Evolutionary conservation across 768 basidiomycete genomes (phyloP).

Genomic region (Coprinopsis sp.): DNA sequence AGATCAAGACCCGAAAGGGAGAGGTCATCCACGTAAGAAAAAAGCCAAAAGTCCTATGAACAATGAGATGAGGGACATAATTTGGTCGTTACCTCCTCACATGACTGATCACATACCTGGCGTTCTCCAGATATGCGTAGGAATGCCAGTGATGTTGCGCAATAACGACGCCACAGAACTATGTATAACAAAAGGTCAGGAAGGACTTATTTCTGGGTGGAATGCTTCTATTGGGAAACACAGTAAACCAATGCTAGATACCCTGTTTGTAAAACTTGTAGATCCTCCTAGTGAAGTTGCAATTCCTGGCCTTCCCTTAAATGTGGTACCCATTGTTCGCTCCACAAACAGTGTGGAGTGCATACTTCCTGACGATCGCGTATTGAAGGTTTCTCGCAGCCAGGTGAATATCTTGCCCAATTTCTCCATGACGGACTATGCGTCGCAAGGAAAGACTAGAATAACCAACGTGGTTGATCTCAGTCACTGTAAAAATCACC

Average conservation of each 20-base stretch:
- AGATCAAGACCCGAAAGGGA: too few relatives aligned
- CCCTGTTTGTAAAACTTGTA: conserved; percentile 24
- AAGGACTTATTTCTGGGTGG: conserved; percentile 26
- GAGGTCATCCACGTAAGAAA: neutral
- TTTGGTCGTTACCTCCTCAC: conserved; percentile 18
- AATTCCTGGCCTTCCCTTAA: conserved; percentile 22
- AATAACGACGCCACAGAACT: conserved; percentile 29
- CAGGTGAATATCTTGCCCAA: conserved; percentile 25
- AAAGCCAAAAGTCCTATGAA: conserved; percentile 1
- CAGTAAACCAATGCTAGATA: conserved; percentile 18
- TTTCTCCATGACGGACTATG: conserved; percentile 32
- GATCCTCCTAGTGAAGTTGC: conserved; percentile 20
- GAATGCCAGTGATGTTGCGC: conserved; percentile 29
- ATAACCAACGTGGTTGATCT: conserved; percentile 23
- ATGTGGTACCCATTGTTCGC: conserved; percentile 24
- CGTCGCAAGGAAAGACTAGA: conserved; percentile 29
- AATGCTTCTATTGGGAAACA: conserved; percentile 8
- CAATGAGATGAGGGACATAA: conserved; percentile 11
- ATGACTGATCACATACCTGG: conserved; percentile 20
- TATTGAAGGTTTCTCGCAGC: conserved; percentile 12
- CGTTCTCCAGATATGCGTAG: conserved; percentile 25
- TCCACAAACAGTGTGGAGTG: conserved; percentile 1
- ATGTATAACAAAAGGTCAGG: conserved; percentile 32
- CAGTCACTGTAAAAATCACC: conserved; percentile 18
- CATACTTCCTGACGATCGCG: conserved; percentile 10